Evolutionary conservation across 768 basidiomycete genomes (phyloP).

Genomic region (Cystoderma amianthinum): DNA sequence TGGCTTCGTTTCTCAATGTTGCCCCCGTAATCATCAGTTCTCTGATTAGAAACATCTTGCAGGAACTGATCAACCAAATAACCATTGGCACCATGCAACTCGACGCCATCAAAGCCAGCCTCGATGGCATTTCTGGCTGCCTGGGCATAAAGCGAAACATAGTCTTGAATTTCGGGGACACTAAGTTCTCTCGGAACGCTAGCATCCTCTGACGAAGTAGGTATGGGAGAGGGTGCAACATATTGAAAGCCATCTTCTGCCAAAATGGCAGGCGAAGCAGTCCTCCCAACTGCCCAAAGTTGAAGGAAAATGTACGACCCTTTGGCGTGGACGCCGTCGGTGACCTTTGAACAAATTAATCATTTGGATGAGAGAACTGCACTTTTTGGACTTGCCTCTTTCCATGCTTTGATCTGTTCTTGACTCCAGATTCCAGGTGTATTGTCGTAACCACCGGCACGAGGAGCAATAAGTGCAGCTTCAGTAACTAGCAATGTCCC

Average conservation of each 20-base stretch:
- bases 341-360: constrained; percentile 32
- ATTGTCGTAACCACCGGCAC: constrained; percentile 23
- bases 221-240: constrained; percentile 24
- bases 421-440: constrained; percentile 35
- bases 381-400: constrained; percentile 23
- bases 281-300: neutral
- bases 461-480: constrained; percentile 24
- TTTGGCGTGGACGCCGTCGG: constrained; percentile 6
- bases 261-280: constrained; percentile 17
- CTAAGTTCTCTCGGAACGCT: neutral
- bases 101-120: too few species aligned
- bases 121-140: neutral
- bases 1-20: constrained; percentile 45
- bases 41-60: constrained; percentile 37
- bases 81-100: constrained; percentile 6
- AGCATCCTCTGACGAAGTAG: constrained; percentile 1
- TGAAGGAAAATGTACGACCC: neutral
- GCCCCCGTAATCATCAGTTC: constrained; percentile 57
- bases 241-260: constrained; percentile 25
- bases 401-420: constrained; percentile 33
- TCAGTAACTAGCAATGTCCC: constrained; percentile 28
- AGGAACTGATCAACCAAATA: constrained; percentile 47
- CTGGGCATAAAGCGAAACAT: neutral
- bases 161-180: neutral
- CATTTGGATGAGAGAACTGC: constrained; percentile 1